These are phyloP conservation scores for Cyberlindnera petersonii DNA, from an alignment of 805 yeast species.

Conservation along the genomic window DNA sequence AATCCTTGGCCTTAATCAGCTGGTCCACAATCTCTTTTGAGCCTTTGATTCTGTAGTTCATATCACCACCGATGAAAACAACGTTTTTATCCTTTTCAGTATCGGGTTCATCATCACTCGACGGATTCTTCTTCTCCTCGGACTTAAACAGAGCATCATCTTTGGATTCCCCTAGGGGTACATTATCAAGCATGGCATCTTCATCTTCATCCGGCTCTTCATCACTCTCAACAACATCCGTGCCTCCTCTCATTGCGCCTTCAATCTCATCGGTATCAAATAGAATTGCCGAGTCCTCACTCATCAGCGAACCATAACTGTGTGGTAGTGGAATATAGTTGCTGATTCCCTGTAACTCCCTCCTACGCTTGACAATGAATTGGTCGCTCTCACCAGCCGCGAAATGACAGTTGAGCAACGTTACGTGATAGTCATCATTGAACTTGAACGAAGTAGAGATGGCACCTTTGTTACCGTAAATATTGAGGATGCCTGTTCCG, in stretches of 20 bases:
- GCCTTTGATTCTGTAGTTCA: constrained; percentile 46
- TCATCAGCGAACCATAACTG: constrained; percentile 23
- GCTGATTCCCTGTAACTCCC: constrained; percentile 41
- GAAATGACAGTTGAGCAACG: constrained; percentile 49
- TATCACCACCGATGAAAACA: constrained; percentile 49
- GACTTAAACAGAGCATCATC: constrained; percentile 1
- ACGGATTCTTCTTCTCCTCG: not conserved
- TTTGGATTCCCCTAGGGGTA: not conserved
- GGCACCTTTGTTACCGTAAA: constrained; percentile 64
- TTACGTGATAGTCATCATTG: constrained; percentile 31
- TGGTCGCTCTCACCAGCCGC: constrained; percentile 45
- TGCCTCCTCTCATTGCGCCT: constrained; percentile 8
- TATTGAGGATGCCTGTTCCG: constrained; percentile 53
- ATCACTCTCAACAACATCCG: constrained; percentile 16
- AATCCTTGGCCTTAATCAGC: constrained; percentile 29
- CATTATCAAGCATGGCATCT: constrained; percentile 8
- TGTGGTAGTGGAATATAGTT: constrained; percentile 28
- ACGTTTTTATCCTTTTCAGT: constrained; percentile 18
- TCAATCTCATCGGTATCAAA: constrained; percentile 29
- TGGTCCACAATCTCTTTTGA: constrained; percentile 29
- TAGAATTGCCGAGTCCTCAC: constrained; percentile 23
- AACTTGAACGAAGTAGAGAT: constrained; percentile 40
- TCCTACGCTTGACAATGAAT: constrained; percentile 37
- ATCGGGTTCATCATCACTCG: not conserved
- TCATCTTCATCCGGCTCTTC: constrained; percentile 14